Conservation (phyloP, 345 rosid genomes). For the Eucalyptus paniculata region DNA sequence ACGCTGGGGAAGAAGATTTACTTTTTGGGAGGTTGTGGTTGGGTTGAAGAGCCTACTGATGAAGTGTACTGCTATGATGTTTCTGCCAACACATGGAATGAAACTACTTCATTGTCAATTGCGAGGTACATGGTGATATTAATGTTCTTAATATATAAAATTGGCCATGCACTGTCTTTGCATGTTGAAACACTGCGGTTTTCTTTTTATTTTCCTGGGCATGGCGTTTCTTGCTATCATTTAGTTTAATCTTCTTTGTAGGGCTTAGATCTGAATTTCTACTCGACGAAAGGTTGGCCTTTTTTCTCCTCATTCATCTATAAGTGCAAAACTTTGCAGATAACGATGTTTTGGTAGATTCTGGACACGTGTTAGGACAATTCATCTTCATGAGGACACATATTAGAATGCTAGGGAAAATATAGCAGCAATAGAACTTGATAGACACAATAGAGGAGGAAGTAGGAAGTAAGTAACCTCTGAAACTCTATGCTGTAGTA, state of each 20-base stretch:
- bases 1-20: constrained; percentile 52
- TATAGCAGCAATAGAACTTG: not conserved
- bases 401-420: not conserved
- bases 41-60: constrained; percentile 54
- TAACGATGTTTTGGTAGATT: not conserved
- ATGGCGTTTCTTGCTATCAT: not conserved
- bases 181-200: not conserved
- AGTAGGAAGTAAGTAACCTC: not conserved
- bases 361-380: not conserved
- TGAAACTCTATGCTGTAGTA: not conserved
- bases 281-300: not conserved
- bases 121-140: constrained; percentile 25
- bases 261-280: not conserved
- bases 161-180: not conserved
- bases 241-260: not conserved
- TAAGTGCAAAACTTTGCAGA: not conserved
- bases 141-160: not conserved
- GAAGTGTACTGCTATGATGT: constrained; percentile 54
- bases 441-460: not conserved
- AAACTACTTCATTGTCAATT: constrained; percentile 38
- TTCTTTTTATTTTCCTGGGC: not conserved
- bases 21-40: constrained; percentile 75
- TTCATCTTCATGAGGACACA: not conserved
- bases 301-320: not conserved
- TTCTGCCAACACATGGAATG: constrained; percentile 40